A percentile compares a stretch with the other conserved stretches of the same genome.
Conservation (phyloP, 2,329 filamentous ascomycete genomes). For the Herpotrichia juniperi region DNA sequence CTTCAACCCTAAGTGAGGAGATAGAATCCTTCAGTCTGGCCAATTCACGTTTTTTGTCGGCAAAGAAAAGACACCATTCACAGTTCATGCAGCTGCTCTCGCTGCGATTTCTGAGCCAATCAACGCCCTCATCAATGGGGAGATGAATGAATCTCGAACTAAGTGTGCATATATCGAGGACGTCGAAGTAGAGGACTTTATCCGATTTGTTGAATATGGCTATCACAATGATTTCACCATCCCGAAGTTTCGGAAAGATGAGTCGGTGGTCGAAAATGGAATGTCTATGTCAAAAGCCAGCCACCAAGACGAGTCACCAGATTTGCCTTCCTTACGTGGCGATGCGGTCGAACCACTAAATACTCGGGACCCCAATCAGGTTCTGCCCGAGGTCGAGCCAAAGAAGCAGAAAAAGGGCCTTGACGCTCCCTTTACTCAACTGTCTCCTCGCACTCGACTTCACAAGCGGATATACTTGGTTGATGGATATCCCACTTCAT, state of each 20-base stretch:
- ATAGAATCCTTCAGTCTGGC: conserved; percentile 24
- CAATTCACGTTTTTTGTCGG: conserved; percentile 34
- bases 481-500: not conserved
- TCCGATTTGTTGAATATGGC: conserved; percentile 32
- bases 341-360: too few relatives aligned
- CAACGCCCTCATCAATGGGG: conserved; percentile 25
- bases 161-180: conserved; percentile 20
- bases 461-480: not conserved
- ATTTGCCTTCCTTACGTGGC: too few relatives aligned
- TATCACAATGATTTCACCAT: conserved; percentile 30
- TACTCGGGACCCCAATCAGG: not conserved
- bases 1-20: not conserved
- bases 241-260: conserved; percentile 2
- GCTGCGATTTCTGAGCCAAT: conserved; percentile 23
- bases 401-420: too few relatives aligned
- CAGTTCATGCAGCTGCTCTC: conserved; percentile 27
- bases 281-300: not conserved
- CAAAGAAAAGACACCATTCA: conserved; percentile 17
- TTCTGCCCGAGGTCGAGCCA: too few relatives aligned
- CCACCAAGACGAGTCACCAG: too few relatives aligned
- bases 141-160: conserved; percentile 23
- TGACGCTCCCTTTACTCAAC: not conserved
- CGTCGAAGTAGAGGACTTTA: conserved; percentile 28
- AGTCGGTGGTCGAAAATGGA: not conserved
- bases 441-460: not conserved